These are phyloP conservation scores for Pseudogymnoascus sp. DNA, from an alignment of 2,329 filamentous ascomycete species.

Conservation along the genomic window DNA sequence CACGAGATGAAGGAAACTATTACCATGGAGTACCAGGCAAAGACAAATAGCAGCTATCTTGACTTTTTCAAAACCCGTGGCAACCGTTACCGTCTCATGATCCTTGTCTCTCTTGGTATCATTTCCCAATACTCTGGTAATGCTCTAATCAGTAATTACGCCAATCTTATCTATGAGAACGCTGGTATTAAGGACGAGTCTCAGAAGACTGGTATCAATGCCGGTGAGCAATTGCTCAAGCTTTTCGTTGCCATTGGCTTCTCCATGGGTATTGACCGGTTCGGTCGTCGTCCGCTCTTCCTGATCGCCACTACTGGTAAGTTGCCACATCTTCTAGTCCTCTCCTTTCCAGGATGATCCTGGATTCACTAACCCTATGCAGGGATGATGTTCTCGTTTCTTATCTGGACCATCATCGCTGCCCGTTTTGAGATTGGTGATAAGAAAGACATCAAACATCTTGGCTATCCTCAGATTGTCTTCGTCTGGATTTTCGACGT, in stretches of 20 bases:
- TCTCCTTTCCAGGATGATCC: neutral
- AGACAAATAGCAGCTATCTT: constrained; percentile 44
- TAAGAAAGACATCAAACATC: constrained; percentile 26
- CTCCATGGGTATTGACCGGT: constrained; percentile 46
- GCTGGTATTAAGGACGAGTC: constrained; percentile 46
- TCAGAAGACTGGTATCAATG: constrained; percentile 27
- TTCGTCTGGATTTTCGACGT: constrained; percentile 44
- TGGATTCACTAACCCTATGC: constrained; percentile 20
- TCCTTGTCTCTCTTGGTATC: constrained; percentile 55
- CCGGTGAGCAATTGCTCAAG: constrained; percentile 29
- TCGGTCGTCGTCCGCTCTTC: constrained; percentile 51
- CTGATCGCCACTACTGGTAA: constrained; percentile 27
- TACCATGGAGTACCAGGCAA: constrained; percentile 31
- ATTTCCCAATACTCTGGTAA: constrained; percentile 65
- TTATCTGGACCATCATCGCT: constrained; percentile 43
- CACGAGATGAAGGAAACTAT: constrained; percentile 16
- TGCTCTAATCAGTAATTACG: constrained; percentile 60
- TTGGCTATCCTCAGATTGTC: constrained; percentile 36
- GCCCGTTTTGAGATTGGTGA: constrained; percentile 37
- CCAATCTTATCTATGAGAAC: constrained; percentile 52
- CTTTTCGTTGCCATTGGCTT: constrained; percentile 50
- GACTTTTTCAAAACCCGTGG: constrained; percentile 47
- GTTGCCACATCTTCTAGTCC: neutral
- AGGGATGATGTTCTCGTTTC: constrained; percentile 37
- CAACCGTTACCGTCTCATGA: constrained; percentile 56